Evolutionary conservation across 495 filamentous ascomycete genomes (phyloP), one percentile per base, ranked within the genome.

Genomic region (Lophium mytilinum): DNA sequence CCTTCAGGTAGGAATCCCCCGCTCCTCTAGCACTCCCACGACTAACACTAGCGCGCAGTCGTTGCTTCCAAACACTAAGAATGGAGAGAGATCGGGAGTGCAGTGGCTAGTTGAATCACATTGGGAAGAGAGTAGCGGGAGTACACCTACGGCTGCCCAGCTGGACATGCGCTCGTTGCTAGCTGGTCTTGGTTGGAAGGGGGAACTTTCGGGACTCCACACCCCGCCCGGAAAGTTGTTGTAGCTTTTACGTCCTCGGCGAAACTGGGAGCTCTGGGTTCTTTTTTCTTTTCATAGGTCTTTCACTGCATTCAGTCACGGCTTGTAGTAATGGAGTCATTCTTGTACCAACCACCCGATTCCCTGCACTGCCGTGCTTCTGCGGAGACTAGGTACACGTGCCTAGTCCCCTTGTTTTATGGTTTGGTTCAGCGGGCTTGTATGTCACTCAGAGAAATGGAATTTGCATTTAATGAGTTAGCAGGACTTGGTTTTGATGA

Each of bases 1-100:
- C 90, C 89, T 49, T 76, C 84, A 58, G 88, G 92, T 93, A 82
- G 66, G 71, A 58, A 43, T 1, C 12, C 11, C 21, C 24, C 17
- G 7, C 15, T 24, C 15, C 30, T 40, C 11, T 9, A 8, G 11
- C n/a, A 24, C 0, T 18, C 12, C 34, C 21, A 24, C 14, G 1
- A 19, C 54, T n/a, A 35, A 42, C 35, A 21, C 24, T 10, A 34
- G 24, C 1, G 4, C 24, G 7, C 9, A 33, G 34, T 49, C 15
- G 50, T 49, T 15, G 39, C 50, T 49, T 14, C 21, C 50, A 48
- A 50, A 24, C 45, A 48, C 14, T 48, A 30, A 48, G 21, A 18
- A n/a, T 24, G 21, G 14, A 19, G 12, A 30, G 21, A 24, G 18
- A 48, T 24, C 45, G 8, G 21, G 21, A 24, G 33, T 24, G 45